Base-by-base conservation (phyloP, 768 basidiomycete species). In the Kondoa subrosea region DNA sequence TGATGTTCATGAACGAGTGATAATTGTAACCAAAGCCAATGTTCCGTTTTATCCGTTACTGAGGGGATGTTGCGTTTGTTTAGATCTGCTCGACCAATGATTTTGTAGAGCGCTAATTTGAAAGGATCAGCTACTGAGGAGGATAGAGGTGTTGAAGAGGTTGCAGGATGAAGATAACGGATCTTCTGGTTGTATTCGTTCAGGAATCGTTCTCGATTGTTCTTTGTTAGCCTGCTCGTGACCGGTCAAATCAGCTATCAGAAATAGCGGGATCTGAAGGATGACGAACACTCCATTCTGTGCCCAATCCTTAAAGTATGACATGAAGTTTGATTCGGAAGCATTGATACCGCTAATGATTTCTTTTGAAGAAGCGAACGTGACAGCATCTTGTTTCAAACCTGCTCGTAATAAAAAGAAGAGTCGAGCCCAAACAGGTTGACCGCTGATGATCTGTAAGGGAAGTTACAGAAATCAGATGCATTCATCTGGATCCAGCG, bases 11-110 rank as follows among this genome's bases (percentile, higher is more conserved):
- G 81, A 3, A 79, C 88, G 84, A 96, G 87, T 0, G 86, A 82
- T 16, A 97, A 82, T 78, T 99, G 92, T 80, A 92, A 86, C 93
- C 93, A 99, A 34, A 96, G 80, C 93, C 93, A 99, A 77, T 99
- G 95, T 76, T 96, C 95, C 1, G 89, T 91, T 0, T 91, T 92
- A 12, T 83, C 83, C 0, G 91, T 96, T 2, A 96, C 90, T 56
- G 85, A 83, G 3, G 85, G 82, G 1, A 92, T 85, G 73, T 84
- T 87, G 61, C 91, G 82, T 67, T 88, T 81, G 2, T 83, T 78
- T 1, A 90, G 84, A 72, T 99, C 95, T 65, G 93, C 82, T 73
- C 88, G 88, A 57, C 91, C 93, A 81, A 96, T 87, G 34, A 99
- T 80, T 77, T 95, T 96, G 81, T 95, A 96, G 33, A 99, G 77